Conservation (phyloP, 768 basidiomycete genomes). For the Trametes maxima region DNA sequence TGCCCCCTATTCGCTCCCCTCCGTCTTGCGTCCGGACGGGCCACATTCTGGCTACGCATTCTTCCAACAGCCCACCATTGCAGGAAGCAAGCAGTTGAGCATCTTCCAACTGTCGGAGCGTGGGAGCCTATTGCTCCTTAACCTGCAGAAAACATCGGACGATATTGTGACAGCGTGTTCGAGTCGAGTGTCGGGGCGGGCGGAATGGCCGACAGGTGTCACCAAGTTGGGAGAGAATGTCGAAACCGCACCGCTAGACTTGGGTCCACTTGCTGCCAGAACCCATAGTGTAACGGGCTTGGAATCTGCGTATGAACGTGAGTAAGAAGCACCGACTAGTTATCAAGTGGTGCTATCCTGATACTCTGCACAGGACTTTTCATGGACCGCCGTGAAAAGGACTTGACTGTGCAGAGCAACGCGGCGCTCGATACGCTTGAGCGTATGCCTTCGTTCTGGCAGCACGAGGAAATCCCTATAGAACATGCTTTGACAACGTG, state of each 20-base stretch:
- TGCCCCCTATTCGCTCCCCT: conserved; percentile 48
- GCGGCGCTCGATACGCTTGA: conserved; percentile 53
- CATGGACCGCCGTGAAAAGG: conserved; percentile 7
- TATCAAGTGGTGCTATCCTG: conserved; percentile 1
- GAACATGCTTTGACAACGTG: conserved; percentile 69
- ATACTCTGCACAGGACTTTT: conserved; percentile 25
- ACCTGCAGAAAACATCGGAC: conserved; percentile 34
- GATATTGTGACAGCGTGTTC: conserved; percentile 20
- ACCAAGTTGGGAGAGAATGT: conserved; percentile 37
- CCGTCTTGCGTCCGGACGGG: conserved; percentile 30
- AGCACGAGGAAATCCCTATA: conserved; percentile 46
- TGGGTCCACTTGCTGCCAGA: conserved; percentile 49
- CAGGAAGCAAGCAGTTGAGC: conserved; percentile 31
- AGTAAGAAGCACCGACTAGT: conserved; percentile 15
- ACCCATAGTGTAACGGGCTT: conserved; percentile 53
- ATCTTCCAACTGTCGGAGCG: conserved; percentile 51
- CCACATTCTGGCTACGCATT: conserved; percentile 37
- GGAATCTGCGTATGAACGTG: conserved; percentile 57
- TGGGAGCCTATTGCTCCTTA: conserved; percentile 49
- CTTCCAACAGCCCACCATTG: conserved; percentile 32
- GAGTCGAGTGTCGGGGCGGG: not conserved
- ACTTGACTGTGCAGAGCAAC: conserved; percentile 35
- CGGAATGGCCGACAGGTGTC: conserved; percentile 44
- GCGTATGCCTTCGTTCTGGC: conserved; percentile 58
- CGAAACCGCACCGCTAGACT: conserved; percentile 35